phyloP scores from a whole-genome alignment of 805 yeast species.

The Kodamaea leandrae region DNA sequence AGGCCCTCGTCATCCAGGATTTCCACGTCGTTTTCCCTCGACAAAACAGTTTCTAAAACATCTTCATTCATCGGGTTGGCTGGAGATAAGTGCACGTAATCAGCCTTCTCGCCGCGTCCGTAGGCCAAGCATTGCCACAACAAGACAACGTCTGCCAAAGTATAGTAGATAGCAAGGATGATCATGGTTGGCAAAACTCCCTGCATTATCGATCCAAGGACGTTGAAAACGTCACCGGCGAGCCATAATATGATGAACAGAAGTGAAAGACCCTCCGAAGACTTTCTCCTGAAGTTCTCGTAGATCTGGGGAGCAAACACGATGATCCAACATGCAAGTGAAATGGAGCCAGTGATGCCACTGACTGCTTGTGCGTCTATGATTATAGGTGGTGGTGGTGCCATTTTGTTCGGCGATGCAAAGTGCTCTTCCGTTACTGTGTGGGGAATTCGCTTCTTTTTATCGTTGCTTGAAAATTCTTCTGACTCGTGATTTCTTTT shows the following conservation, averaged over 20 bases:
- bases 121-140: slow-evolving; percentile 81
- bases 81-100: slow-evolving; percentile 79
- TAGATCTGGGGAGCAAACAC: slow-evolving; percentile 97
- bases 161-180: slow-evolving; percentile 86
- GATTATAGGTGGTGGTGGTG: slow-evolving; percentile 65
- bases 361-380: slow-evolving; percentile 69
- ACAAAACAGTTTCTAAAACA: slow-evolving; percentile 59
- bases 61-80: slow-evolving; percentile 80
- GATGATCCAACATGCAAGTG: slow-evolving; percentile 96
- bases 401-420: slow-evolving; percentile 24
- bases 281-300: slow-evolving; percentile 81
- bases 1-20: slow-evolving; percentile 23
- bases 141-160: slow-evolving; percentile 83
- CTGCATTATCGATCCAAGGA: slow-evolving; percentile 85
- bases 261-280: slow-evolving; percentile 86
- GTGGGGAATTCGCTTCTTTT: slow-evolving; percentile 1
- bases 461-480: slow-evolving; percentile 5
- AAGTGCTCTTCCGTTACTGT: neutral
- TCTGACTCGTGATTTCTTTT: slow-evolving; percentile 3
- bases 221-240: slow-evolving; percentile 90
- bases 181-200: slow-evolving; percentile 94
- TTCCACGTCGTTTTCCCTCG: slow-evolving; percentile 24
- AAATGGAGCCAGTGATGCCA: slow-evolving; percentile 82
- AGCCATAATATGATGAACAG: slow-evolving; percentile 88
- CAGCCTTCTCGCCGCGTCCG: slow-evolving; percentile 61